phyloP scores from a whole-genome alignment of 345 rosid genomes.

The Gossypium herbaceum region DNA sequence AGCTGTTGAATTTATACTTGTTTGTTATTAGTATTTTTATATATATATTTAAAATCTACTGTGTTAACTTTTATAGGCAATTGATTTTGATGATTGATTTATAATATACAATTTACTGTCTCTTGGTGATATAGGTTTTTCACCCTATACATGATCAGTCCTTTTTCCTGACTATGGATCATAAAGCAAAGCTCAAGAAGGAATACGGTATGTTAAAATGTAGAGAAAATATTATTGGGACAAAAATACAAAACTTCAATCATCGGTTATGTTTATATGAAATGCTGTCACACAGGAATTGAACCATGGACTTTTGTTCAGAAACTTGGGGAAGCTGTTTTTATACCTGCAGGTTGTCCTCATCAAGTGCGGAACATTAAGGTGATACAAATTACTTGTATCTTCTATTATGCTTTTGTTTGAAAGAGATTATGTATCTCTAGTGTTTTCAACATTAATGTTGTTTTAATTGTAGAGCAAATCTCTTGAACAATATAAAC shows the following conservation, averaged over 20 bases:
- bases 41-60: neutral
- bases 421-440: neutral
- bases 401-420: neutral
- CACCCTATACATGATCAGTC: conserved; percentile 76
- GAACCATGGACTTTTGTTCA: conserved; percentile 72
- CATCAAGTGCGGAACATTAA: conserved; percentile 68
- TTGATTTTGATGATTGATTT: neutral
- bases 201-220: conserved; percentile 50
- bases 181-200: conserved; percentile 64
- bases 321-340: conserved; percentile 66
- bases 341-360: conserved; percentile 74
- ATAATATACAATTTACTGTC: neutral
- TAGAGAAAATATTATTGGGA: neutral
- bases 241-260: neutral
- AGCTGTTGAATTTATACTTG: neutral
- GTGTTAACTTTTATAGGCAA: neutral
- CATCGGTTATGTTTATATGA: neutral
- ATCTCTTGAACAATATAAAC: neutral
- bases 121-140: conserved; percentile 38
- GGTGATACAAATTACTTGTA: conserved; percentile 23
- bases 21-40: neutral
- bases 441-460: neutral
- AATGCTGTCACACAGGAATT: conserved; percentile 32
- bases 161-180: conserved; percentile 54
- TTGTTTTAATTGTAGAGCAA: neutral